Evolutionary conservation across 495 filamentous ascomycete species (phyloP).

Genomic region (Apodospora peruviana): DNA sequence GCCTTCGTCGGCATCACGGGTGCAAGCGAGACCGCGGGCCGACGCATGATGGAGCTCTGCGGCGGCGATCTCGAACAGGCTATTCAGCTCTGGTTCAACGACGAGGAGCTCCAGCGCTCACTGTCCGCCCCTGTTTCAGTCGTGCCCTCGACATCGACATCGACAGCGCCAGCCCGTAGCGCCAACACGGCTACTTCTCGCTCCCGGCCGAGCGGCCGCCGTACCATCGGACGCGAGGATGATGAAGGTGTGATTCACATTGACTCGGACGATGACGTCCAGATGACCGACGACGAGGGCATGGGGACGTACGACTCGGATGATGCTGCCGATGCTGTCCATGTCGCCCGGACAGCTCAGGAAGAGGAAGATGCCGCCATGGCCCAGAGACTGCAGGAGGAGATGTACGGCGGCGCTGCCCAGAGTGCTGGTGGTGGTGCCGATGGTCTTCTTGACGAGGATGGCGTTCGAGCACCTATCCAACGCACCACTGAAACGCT

Average conservation of each 20-base stretch:
- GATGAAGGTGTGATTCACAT: constrained; percentile 61
- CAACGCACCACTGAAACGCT: constrained; percentile 87
- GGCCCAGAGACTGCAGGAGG: constrained; percentile 84
- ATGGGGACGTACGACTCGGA: constrained; percentile 24
- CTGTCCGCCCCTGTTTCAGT: constrained; percentile 38
- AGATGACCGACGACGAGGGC: constrained; percentile 54
- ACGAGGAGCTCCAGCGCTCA: constrained; percentile 56
- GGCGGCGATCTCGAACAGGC: constrained; percentile 80
- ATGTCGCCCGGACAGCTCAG: constrained; percentile 37
- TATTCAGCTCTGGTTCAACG: constrained; percentile 83
- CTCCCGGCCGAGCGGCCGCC: constrained; percentile 13
- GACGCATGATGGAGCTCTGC: constrained; percentile 74
- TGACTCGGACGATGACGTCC: constrained; percentile 56
- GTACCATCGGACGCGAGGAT: constrained; percentile 40
- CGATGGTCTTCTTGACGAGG: constrained; percentile 38
- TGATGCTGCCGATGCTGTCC: constrained; percentile 26
- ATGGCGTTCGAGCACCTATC: constrained; percentile 83
- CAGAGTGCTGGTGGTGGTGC: no score
- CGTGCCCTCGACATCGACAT: no score
- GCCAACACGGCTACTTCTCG: constrained; percentile 14
- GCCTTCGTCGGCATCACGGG: constrained; percentile 68
- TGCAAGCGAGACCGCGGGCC: constrained; percentile 54
- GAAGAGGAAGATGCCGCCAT: constrained; percentile 90
- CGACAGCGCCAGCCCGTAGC: constrained; percentile 22
- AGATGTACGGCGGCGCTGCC: constrained; percentile 64